Conservation (phyloP, 2,329 filamentous ascomycete genomes). For the Paraconiothyrium sp. region DNA sequence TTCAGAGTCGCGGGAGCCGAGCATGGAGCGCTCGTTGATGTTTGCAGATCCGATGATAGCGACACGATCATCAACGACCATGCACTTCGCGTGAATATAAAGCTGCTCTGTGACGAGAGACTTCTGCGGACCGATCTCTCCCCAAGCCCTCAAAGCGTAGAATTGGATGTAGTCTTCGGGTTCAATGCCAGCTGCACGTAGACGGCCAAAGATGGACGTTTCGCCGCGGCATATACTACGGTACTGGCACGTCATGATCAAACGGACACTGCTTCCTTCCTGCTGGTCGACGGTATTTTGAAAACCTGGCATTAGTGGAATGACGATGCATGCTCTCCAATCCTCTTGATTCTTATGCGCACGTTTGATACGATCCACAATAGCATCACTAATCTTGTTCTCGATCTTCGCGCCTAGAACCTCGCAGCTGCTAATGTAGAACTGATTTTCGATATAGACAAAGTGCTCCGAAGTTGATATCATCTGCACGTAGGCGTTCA, state of each 20-base stretch:
- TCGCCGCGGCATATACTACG: conserved; percentile 94
- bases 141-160: conserved; percentile 92
- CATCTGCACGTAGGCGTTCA: conserved; percentile 92
- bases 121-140: conserved; percentile 83
- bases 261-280: conserved; percentile 90
- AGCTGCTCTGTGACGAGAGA: conserved; percentile 92
- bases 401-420: conserved; percentile 87
- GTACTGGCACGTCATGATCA: conserved; percentile 98
- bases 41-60: conserved; percentile 97
- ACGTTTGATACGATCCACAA: conserved; percentile 89
- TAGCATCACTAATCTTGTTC: conserved; percentile 92
- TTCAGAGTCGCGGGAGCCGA: conserved; percentile 91
- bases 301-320: conserved; percentile 97
- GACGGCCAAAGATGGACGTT: conserved; percentile 87
- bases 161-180: conserved; percentile 96
- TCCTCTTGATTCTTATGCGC: conserved; percentile 85
- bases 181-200: conserved; percentile 82
- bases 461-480: conserved; percentile 97
- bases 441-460: conserved; percentile 98
- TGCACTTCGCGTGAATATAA: conserved; percentile 97
- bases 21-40: conserved; percentile 97
- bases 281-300: conserved; percentile 95
- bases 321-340: conserved; percentile 89
- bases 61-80: conserved; percentile 92
- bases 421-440: conserved; percentile 93